A percentile compares a stretch with the other conserved stretches of the same genome.
Evolutionary conservation across 1,139 yeast species (phyloP).

Genomic region (Kodamaea derodonti): DNA sequence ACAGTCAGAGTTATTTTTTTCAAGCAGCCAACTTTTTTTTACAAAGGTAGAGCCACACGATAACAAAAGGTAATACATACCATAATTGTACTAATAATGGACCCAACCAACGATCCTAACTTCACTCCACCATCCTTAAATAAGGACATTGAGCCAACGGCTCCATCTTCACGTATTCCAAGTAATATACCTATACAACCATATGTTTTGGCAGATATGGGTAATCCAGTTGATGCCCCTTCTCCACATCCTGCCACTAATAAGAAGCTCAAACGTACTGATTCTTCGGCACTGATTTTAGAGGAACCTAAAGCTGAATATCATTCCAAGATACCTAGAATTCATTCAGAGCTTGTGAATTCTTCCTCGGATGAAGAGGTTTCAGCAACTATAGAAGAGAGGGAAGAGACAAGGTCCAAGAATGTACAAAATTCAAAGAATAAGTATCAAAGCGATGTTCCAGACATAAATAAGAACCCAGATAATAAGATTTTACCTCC

Average conservation of each 20-base stretch:
- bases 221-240: constrained; percentile 71
- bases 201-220: constrained; percentile 70
- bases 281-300: constrained; percentile 4
- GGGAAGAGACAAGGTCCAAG: background rate
- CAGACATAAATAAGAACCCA: background rate
- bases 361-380: constrained; percentile 31
- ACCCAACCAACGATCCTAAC: constrained; percentile 77
- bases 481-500: constrained; percentile 32
- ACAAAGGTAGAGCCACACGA: background rate
- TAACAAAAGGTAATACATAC: background rate
- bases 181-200: constrained; percentile 70
- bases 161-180: constrained; percentile 72
- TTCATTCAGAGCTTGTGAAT: constrained; percentile 37
- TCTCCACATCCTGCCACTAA: constrained; percentile 48
- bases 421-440: background rate
- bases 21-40: background rate
- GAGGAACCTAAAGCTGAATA: constrained; percentile 9
- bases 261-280: constrained; percentile 7
- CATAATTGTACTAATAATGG: constrained; percentile 44
- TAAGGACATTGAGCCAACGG: constrained; percentile 61
- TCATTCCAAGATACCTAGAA: constrained; percentile 41
- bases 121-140: constrained; percentile 69
- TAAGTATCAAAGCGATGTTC: background rate
- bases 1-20: background rate
- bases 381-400: background rate